phyloP scores from a whole-genome alignment of 2,329 filamentous ascomycete species.

The Talaromyces sp. region DNA sequence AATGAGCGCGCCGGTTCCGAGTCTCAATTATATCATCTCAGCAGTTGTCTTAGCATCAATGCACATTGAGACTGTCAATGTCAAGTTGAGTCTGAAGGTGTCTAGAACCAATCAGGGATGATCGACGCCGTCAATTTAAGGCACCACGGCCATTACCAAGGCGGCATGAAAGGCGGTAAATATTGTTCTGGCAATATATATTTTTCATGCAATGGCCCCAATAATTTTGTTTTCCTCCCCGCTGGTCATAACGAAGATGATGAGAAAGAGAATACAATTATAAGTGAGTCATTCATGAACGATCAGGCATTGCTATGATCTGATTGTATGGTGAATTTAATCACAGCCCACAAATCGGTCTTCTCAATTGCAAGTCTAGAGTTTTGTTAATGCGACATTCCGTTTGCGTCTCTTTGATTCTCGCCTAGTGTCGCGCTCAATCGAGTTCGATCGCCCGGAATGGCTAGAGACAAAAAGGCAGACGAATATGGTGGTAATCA shows the following conservation, averaged over 20 bases:
- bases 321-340: background rate
- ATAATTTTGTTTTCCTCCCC: conserved; percentile 12
- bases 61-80: background rate
- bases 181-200: conserved; percentile 14
- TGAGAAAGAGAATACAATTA: background rate
- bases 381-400: background rate
- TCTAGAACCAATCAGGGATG: background rate
- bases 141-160: conserved; percentile 1
- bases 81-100: background rate
- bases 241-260: background rate
- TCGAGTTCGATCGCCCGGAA: background rate
- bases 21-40: conserved; percentile 10
- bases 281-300: background rate
- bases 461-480: conserved; percentile 3
- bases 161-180: conserved; percentile 17
- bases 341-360: background rate
- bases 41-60: background rate
- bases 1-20: conserved; percentile 10
- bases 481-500: background rate
- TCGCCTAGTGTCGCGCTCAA: conserved; percentile 1
- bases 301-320: too few relatives aligned
- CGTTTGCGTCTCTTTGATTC: conserved; percentile 4
- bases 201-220: background rate
- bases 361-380: background rate
- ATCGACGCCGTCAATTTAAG: background rate